Evolutionary conservation across 805 yeast genomes (phyloP), one percentile per base, ranked within the genome.

Genomic region (Ogataea angusta): DNA sequence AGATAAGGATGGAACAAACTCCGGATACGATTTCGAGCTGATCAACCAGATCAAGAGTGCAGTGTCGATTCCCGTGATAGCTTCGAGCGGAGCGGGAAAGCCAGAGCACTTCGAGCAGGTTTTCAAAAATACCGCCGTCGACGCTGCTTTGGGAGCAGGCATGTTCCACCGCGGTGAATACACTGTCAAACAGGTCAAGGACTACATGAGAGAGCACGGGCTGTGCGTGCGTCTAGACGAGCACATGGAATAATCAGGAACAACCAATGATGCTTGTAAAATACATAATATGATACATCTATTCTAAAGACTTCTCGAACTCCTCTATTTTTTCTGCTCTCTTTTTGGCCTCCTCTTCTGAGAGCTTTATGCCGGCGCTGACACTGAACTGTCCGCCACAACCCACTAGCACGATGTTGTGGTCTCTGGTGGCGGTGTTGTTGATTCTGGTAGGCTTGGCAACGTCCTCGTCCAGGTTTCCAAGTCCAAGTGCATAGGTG

Each of bases 91-190:
- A 40, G 99, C 99, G 5, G 99, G 99, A 37, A 77, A 69, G 16
- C 99, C 99, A 1, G 75, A 70, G 36, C 98, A 93, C 66, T 93
- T 93, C 60, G 79, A 78, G 48, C 88, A 93, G 49, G 99, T 87
- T 2, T 93, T 93, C 57, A 72, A 69, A 33, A 70, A 82, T 32
- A 89, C 97, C 12, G 71, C 75, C 5, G 83, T 93, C 1, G 99
- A 93, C 66, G 99, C 99, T 30, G 98, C 99, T 13, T 72, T 93
- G 29, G 99, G 99, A 27, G 99, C 99, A 4, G 99, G 99, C 31
- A 84, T 93, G 82, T 93, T 93, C 72, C 99, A 93, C 69, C 75
- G 99, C 60, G 90, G 86, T 16, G 98, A 91, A 56, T 93, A 84
- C 64, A 80, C 87, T 10, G 97, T 93, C 13, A 73, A 75, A 36